These are phyloP conservation scores for Solidago caesia DNA, from an alignment of 129 eudicot genomes.

Conservation along the genomic window DNA sequence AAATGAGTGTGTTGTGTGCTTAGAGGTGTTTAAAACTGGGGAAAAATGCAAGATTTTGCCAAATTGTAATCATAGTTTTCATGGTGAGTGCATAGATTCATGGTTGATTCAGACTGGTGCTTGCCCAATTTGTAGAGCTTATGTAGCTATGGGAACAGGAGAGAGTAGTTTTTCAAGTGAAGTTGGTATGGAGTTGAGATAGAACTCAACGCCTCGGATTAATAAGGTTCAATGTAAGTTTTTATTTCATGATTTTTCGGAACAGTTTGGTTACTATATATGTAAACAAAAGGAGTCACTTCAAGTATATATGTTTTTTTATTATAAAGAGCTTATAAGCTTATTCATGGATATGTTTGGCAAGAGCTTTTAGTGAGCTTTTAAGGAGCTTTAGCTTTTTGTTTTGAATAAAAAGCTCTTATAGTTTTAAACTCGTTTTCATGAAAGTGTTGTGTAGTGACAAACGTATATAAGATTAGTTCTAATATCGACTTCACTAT, in stretches of 20 bases:
- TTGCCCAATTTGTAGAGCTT: conserved; percentile 57
- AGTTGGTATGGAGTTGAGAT: conserved; percentile 24
- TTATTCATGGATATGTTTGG: no score
- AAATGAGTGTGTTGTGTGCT: conserved; percentile 54
- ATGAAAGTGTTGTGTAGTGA: background rate
- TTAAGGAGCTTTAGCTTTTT: no score
- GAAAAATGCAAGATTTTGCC: conserved; percentile 57
- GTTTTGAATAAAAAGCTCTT: no score
- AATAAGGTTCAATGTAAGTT: background rate
- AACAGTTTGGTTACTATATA: background rate
- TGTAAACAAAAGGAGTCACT: background rate
- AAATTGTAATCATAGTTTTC: conserved; percentile 52
- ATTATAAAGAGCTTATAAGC: background rate
- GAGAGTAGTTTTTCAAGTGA: conserved; percentile 35
- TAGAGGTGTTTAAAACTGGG: conserved; percentile 48
- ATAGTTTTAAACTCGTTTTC: no score
- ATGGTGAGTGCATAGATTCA: conserved; percentile 46
- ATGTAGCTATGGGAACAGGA: conserved; percentile 31
- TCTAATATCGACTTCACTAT: no score
- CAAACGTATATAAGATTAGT: background rate
- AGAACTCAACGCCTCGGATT: background rate
- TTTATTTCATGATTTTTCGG: background rate
- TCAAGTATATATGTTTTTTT: background rate
- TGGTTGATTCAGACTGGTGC: conserved; percentile 48
- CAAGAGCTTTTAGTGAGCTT: no score